Base-by-base conservation (phyloP, 768 basidiomycete genomes). In the Trametes elegans region DNA sequence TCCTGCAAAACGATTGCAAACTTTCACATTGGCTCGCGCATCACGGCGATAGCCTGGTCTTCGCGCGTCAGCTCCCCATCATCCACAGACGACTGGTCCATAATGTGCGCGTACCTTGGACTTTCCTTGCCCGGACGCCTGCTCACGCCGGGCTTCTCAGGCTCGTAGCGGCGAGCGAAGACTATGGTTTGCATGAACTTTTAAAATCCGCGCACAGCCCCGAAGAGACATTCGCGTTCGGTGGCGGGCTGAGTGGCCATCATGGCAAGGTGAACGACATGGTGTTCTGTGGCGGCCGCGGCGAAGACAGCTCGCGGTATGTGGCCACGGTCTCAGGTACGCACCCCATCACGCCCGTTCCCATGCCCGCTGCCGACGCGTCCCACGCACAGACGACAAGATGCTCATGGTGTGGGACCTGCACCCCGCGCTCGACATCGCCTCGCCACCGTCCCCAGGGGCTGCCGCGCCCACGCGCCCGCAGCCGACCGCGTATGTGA, bases 331-430 rank as follows among this genome's bases (percentile, higher is more conserved):
- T 90, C 26, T 89, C 90, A 52, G 89, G 90, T 84, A 64, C 53
- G 3, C 14, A 23, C 1, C 9, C 19, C 10, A 14, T 18, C 35
- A 6, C 5, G 23, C 24, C 13, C 43, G 36, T 55, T 53, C 48
- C 53, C 38, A 23, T 24, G 34, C 45, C 49, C 36, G n/a, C n/a
- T n/a, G n/a, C n/a, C n/a, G n/a, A n/a, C n/a, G n/a, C n/a, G n/a
- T n/a, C n/a, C n/a, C n/a, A n/a, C n/a, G n/a, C n/a, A 6, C 58
- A 89, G 89, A 90, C 61, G 90, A 92, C 71, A 88, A 83, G 66
- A 86, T 87, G 79, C 78, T 90, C 34, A 87, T 90, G 82, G 82
- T 92, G 7, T 92, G 90, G 90, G 89, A 92, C 69, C 77, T 93
- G n/a, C 74, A 79, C 62, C 89, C 90, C 0, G 65, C 74, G 31